phyloP scores from a whole-genome alignment of 768 basidiomycete species.

The Pholiota conissans region DNA sequence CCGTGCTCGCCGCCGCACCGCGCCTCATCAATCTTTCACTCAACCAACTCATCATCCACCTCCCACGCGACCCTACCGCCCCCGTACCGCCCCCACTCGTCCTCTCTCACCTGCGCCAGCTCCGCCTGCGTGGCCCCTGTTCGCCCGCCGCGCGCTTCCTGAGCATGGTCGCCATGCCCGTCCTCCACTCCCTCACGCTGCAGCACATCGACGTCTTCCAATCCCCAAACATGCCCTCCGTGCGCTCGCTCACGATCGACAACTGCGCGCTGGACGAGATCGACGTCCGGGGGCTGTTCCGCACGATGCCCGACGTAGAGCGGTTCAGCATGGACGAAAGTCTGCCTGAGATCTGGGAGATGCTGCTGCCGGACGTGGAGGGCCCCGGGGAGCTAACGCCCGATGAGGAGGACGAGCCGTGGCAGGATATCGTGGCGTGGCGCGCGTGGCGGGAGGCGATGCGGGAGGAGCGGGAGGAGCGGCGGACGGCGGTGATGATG shows the following conservation, averaged over 20 bases:
- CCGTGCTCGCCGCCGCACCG: constrained; percentile 33
- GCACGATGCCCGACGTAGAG: constrained; percentile 34
- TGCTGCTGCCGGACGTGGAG: constrained; percentile 25
- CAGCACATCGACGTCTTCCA: constrained; percentile 35
- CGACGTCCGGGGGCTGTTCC: constrained; percentile 32
- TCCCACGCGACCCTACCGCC: constrained; percentile 31
- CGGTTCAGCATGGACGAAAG: constrained; percentile 35
- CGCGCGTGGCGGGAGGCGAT: too few species aligned
- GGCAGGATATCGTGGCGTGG: too few species aligned
- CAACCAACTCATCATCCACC: constrained; percentile 36
- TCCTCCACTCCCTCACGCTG: constrained; percentile 35
- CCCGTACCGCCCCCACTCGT: constrained; percentile 29
- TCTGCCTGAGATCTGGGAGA: constrained; percentile 26
- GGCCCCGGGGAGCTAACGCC: too few species aligned
- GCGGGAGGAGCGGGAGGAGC: not conserved
- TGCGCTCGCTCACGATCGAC: constrained; percentile 34
- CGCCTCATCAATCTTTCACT: constrained; percentile 42
- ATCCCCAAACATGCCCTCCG: constrained; percentile 29
- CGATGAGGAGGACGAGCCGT: not conserved
- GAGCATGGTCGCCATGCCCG: constrained; percentile 35
- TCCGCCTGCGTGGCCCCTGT: constrained; percentile 41
- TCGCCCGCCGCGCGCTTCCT: constrained; percentile 33
- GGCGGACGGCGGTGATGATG: not conserved
- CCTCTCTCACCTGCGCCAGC: constrained; percentile 33
- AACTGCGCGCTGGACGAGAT: constrained; percentile 31